Evolutionary conservation across 768 basidiomycete genomes (phyloP).

Genomic region (Solioccasus polychromus): DNA sequence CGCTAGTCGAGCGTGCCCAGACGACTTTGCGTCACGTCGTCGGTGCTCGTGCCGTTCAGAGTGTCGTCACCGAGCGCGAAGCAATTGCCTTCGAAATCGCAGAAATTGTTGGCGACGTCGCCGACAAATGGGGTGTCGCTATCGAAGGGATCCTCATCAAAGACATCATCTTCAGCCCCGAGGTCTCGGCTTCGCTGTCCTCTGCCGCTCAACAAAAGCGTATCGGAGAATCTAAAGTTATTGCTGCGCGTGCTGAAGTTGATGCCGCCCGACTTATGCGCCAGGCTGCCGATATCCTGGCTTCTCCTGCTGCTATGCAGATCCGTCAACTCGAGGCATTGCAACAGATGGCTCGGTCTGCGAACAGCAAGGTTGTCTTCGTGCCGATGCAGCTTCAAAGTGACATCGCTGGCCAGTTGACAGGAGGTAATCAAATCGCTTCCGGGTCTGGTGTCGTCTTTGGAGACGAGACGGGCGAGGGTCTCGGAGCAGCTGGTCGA

Average conservation of each 20-base stretch:
- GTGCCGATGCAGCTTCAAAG: slow-evolving; percentile 90
- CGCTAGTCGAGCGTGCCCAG: slow-evolving; percentile 81
- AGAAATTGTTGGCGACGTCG: slow-evolving; percentile 89
- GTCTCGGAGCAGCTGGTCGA: slow-evolving; percentile 24
- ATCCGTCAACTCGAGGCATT: slow-evolving; percentile 95
- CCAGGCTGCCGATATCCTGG: slow-evolving; percentile 92
- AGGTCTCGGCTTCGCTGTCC: slow-evolving; percentile 87
- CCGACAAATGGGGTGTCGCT: slow-evolving; percentile 95
- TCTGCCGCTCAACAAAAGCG: slow-evolving; percentile 97
- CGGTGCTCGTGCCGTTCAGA: slow-evolving; percentile 92
- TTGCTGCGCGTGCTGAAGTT: slow-evolving; percentile 93
- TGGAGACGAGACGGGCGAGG: slow-evolving; percentile 24
- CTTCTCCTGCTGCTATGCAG: slow-evolving; percentile 96
- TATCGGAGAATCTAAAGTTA: slow-evolving; percentile 94
- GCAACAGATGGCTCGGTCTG: slow-evolving; percentile 90
- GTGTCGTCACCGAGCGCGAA: slow-evolving; percentile 94
- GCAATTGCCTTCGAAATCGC: slow-evolving; percentile 96
- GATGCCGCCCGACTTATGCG: slow-evolving; percentile 95
- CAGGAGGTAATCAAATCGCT: slow-evolving; percentile 16
- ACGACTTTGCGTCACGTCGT: slow-evolving; percentile 98
- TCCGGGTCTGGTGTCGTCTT: slow-evolving; percentile 21
- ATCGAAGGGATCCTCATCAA: slow-evolving; percentile 97
- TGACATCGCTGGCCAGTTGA: slow-evolving; percentile 57
- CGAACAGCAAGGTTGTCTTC: slow-evolving; percentile 90
- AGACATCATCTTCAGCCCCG: slow-evolving; percentile 90